Base-by-base conservation (phyloP, 2,329 filamentous ascomycete genomes). In the Claviceps pazoutovae region DNA sequence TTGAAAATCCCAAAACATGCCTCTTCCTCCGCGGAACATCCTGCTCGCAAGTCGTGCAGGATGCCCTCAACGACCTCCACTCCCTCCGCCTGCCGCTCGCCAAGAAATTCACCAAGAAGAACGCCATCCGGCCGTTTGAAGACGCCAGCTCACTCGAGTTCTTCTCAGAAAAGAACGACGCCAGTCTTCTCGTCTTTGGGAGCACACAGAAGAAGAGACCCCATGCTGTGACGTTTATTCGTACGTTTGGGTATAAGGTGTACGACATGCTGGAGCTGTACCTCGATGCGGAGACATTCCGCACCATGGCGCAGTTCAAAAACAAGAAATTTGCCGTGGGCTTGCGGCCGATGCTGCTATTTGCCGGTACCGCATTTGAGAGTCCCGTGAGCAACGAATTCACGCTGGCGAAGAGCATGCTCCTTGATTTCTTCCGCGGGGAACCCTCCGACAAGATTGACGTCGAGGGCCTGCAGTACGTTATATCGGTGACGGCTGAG, bases 31-130 rank as follows among this genome's bases (percentile, higher is more conserved):
- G 88, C 57, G 91, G 90, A 62, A 88, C 86, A 49, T 85, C 82
- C 66, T 91, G 87, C 66, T 91, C 87, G 46, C 83, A 91, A 61
- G 73, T 93, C 48, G 75, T 89, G 53, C 83, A 94, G 69, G 84
- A 91, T 60, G 87, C 88, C 53, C 75, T 96, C 56, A 84, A 82
- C 59, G 93, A 96, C 62, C 79, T 98, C 52, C 80, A 88, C 69
- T 79, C 87, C 48, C 75, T 98, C 63, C 90, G 91, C 61, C 83
- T 86, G 62, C 89, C 90, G 2, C 77, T 91, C 55, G 83, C 84
- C 57, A 84, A 94, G 68, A 89, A 90, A 59, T 95, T 98, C 73
- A 87, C 82, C 70, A 98, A 97, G 79, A 97, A 97, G 75, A 98
- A 98, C 70, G 77, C 82, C 59, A 85, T 95, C 61, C 89, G 93